Percentiles rank a stretch among this genome's conserved stretches.
Evolutionary conservation across 306 rosid genomes (phyloP).

Genomic region (Styphnolobium japonicum): DNA sequence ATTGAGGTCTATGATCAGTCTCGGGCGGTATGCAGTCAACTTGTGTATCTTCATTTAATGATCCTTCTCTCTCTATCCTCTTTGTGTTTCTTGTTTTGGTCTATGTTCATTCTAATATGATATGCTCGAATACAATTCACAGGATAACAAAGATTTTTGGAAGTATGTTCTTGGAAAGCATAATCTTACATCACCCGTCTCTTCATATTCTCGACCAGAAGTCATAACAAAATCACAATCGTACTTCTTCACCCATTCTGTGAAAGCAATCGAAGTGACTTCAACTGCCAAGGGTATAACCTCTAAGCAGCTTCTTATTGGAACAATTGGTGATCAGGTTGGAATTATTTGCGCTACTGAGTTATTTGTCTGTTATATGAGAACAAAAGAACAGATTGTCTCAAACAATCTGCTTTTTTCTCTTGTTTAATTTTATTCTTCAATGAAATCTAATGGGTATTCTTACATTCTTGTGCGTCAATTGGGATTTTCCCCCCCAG

Average conservation of each 20-base stretch:
- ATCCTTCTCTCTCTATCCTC: background rate
- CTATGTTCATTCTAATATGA: constrained; percentile 19
- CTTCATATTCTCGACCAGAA: constrained; percentile 90
- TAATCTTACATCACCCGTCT: constrained; percentile 86
- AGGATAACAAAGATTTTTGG: constrained; percentile 94
- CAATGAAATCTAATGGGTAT: constrained; percentile 7
- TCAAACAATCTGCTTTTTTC: background rate
- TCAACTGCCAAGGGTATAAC: constrained; percentile 94
- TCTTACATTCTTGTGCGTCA: background rate
- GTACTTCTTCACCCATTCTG: constrained; percentile 87
- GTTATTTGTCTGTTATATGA: background rate
- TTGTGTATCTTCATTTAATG: constrained; percentile 16
- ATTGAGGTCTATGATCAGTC: constrained; percentile 96
- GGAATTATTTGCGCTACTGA: constrained; percentile 23
- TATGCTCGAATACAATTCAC: constrained; percentile 30
- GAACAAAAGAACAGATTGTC: background rate
- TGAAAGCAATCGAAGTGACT: constrained; percentile 85
- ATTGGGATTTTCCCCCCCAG: constrained; percentile 37
- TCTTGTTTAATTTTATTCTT: background rate
- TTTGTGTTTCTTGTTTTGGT: background rate
- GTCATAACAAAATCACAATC: constrained; percentile 74
- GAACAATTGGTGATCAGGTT: constrained; percentile 94
- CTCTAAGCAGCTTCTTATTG: constrained; percentile 93
- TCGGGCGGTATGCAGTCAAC: constrained; percentile 74
- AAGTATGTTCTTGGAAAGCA: constrained; percentile 94